Evolutionary conservation across 352 stramenopile species (phyloP), one percentile per base, ranked within the genome.

Genomic region (Phytophthora sojae): DNA sequence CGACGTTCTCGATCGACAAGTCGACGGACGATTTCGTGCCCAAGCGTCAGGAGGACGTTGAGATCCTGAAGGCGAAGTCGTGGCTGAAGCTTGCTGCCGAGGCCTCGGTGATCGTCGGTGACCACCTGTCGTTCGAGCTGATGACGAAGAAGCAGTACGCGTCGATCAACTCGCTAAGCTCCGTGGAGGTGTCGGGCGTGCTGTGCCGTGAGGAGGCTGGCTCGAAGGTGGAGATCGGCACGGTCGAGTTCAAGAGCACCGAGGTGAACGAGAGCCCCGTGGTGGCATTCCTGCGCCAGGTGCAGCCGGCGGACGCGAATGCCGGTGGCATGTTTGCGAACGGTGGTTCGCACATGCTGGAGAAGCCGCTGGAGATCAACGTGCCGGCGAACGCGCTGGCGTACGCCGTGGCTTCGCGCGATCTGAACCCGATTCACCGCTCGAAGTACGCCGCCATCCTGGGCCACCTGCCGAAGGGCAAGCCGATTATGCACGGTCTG

Each of bases 401-500:
- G 5, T 97, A 97, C 58, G 89, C 91, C 0, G 77, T 92, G 6
- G 89, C 89, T 26, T 96, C 89, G 39, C 84, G 88, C 29, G 91
- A 97, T 55, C 57, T 96, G 71, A 97, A 97, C 74, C 86, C 91
- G 35, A 97, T 97, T 57, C 88, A 97, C 61, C 86, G 90, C 4
- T 95, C 88, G 11, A 78, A 75, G 53, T 92, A 94, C 55, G 77
- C 88, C 15, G 91, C 89, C 0, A 76, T 90, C n/a, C 69, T 96
- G 8, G 89, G 86, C 6, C 80, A 88, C 45, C 77, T 97, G 55
- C 89, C 91, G 15, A 71, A 83, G 14, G 84, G 83, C 19, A 83
- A 86, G 67, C 85, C 91, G 7, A 95, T 97, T 69, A 96, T 96
- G 85, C 89, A 97, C 61, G 91, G 91, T 26, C 79, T 97, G 83